Conservation (phyloP, 257 asterid species). For the Cynanchum wilfordii region DNA sequence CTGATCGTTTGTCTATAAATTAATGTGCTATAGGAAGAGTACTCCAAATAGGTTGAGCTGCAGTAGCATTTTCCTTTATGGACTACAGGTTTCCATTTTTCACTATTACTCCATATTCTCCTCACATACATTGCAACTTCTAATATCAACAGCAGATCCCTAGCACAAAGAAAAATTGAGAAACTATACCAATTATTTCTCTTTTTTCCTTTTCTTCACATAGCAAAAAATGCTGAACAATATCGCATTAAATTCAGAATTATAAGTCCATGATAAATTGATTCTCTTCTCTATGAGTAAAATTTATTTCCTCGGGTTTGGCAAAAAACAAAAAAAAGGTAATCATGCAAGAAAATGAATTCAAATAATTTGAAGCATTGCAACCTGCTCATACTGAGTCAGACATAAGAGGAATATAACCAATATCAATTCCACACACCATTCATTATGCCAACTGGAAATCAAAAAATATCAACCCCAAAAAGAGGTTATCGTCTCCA, state of each 20-base stretch:
- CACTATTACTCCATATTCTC: constrained; percentile 44
- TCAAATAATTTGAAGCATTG: not conserved
- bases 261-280: not conserved
- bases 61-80: constrained; percentile 37
- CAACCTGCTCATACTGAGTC: not conserved
- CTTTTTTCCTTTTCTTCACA: not conserved
- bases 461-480: not conserved
- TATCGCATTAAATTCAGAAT: not conserved
- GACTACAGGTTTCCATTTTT: constrained; percentile 46
- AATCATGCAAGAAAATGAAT: not conserved
- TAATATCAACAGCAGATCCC: constrained; percentile 31
- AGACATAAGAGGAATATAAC: not conserved
- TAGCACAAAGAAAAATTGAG: constrained; percentile 26
- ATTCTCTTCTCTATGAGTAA: not conserved
- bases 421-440: not conserved
- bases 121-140: constrained; percentile 64
- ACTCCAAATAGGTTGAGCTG: constrained; percentile 34
- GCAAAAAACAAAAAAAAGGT: not conserved
- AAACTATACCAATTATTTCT: not conserved
- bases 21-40: constrained; percentile 38
- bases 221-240: not conserved
- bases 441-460: not conserved
- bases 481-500: not conserved
- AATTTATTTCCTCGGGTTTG: not conserved
- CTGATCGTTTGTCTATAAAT: constrained; percentile 27